Base-by-base conservation (phyloP, 1,284 basidiomycete species). In the Ustilago bromivora region DNA sequence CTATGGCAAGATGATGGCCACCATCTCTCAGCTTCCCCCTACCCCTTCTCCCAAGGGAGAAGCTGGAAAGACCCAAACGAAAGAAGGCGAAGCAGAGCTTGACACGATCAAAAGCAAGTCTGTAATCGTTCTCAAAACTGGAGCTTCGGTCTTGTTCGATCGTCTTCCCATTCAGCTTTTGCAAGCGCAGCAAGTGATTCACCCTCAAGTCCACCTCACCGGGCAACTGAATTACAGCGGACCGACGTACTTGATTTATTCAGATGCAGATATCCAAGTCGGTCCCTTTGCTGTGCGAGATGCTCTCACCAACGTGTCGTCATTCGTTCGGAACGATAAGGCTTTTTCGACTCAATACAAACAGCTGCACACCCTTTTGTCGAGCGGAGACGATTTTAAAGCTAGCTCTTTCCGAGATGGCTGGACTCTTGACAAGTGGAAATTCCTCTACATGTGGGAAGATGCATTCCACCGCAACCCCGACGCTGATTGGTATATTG, bases 401-500 rank as follows among this genome's bases (percentile, higher is more conserved):
- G 63, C 60, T 9, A 19, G 19, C 4, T 10, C 32, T 0, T 75
- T 64, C 23, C 2, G 23, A 2, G 54, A 75, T 19, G 72, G 72
- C 0, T 75, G 72, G 72, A 58, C 66, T 2, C 35, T 75, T 28
- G 72, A 75, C 61, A 66, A 66, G 57, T 75, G 60, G 62, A 75
- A 75, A 61, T 75, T 70, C 53, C 41, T 75, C 13, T 70, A 70
- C 58, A 75, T 75, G 72, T 75, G 74, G 74, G 49, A 65, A 32
- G 74, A 76, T 31, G 74, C 74, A 0, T 76, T 43, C 19, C 57
- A 15, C 3, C 65, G 61, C 7, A 34, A 66, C 3, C 74, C 74
- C 1, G 4, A 55, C 8, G 58, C 60, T 0, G 69, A 72, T 2
- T 76, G 74, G 74, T 76, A 76, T 8, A 66, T 76, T n/a, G 74